Evolutionary conservation across 129 eudicot species (phyloP), one percentile per base, ranked within the genome.

Genomic region (Calendula officinalis): DNA sequence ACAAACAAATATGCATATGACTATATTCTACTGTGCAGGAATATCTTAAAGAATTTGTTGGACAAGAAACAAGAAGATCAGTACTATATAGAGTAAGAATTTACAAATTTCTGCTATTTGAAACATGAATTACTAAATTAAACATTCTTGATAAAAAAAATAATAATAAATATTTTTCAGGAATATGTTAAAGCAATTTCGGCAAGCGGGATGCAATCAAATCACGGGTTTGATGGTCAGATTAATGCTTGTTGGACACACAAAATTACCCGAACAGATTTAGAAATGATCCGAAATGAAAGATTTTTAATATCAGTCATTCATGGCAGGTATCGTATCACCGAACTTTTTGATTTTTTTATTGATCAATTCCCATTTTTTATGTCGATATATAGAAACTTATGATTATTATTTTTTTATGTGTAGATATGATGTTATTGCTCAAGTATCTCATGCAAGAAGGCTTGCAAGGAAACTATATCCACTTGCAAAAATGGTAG

Each of bases 211-310:
- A 83, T 92, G 99, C 99, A 92, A 62, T 75, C 96, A 49, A 88
- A 63, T 66, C 68, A 77, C 60, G 96, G 99, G 61, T 88, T 92
- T 76, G 99, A 92, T 53, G 99, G 99, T 42, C 99, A 92, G 77
- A 60, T 85, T 40, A 84, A 83, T 74, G 99, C 96, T 11, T 92
- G 99, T 62, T 92, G 99, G 99, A 88, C 87, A 17, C 99, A 92
- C 72, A 88, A 81, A 57, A 42, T 92, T 66, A 76, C 95, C 10
- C 66, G 15, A 56, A 68, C 67, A 52, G 96, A 92, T 39, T 8
- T 92, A 35, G 96, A 92, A 63, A 56, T 75, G 52, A 88, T 92
- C 39, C 78, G 82, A 22, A 65, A 80, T 44, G 79, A 85, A 71
- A 86, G 85, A 59, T 88, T 92, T 60, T 79, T 84, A 30, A 42